Conservation (phyloP, 257 asterid genomes). For the Lithospermum erythrorhizon region DNA sequence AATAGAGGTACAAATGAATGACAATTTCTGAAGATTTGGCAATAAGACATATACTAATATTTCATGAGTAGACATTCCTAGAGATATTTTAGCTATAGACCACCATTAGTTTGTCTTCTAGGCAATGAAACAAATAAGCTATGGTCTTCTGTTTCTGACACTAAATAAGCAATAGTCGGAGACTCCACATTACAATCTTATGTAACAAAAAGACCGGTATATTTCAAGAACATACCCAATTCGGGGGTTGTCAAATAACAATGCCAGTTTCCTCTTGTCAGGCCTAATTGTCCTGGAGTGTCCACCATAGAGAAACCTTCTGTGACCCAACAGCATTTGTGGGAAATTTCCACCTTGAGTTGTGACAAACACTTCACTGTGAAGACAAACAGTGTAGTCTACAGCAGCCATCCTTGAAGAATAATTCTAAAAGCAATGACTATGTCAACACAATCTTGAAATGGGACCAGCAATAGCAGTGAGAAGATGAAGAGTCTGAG, state of each 20-base stretch:
- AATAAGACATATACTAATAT: too few species aligned
- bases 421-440: slow-evolving; percentile 50
- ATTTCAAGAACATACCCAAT: slow-evolving; percentile 54
- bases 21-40: too few species aligned
- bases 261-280: slow-evolving; percentile 80
- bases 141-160: too few species aligned
- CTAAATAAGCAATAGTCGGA: too few species aligned
- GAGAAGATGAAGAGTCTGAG: background rate
- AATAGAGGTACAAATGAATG: too few species aligned
- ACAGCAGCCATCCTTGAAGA: slow-evolving; percentile 99
- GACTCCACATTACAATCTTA: too few species aligned
- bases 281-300: slow-evolving; percentile 91
- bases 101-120: too few species aligned
- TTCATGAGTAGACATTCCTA: too few species aligned
- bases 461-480: slow-evolving; percentile 3
- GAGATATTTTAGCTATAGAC: too few species aligned
- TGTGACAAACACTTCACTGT: slow-evolving; percentile 96
- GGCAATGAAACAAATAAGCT: too few species aligned
- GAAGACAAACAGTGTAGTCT: slow-evolving; percentile 97
- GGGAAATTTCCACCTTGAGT: slow-evolving; percentile 99
- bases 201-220: slow-evolving; percentile 5
- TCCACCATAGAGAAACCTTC: slow-evolving; percentile 85
- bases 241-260: slow-evolving; percentile 62
- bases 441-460: slow-evolving; percentile 23
- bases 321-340: slow-evolving; percentile 88